These are phyloP conservation scores for Aspergillus sclerotioniger DNA, from an alignment of 495 filamentous ascomycete species.

Conservation along the genomic window DNA sequence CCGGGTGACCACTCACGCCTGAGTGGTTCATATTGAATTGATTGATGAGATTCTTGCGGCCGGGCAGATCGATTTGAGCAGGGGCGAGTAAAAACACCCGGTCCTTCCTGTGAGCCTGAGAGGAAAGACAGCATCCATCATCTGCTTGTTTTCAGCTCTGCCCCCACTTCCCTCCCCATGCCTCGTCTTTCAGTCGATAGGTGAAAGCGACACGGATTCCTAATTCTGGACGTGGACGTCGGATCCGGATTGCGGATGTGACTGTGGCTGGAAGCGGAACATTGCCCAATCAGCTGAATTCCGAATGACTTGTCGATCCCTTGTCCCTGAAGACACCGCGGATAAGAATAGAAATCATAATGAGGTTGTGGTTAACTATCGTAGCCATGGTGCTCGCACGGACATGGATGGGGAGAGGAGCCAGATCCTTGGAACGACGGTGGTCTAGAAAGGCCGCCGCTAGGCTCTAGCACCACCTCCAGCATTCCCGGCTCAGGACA, in stretches of 20 bases:
- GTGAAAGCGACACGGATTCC: background rate
- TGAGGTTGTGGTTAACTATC: constrained; percentile 4
- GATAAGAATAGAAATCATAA: constrained; percentile 9
- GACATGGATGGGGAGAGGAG: constrained; percentile 3
- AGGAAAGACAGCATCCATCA: background rate
- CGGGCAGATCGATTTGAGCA: no score
- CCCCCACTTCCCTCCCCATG: no score
- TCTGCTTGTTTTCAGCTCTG: background rate
- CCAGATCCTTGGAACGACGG: constrained; percentile 33
- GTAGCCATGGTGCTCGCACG: constrained; percentile 13
- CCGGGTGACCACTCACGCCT: constrained; percentile 2
- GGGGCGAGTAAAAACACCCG: background rate
- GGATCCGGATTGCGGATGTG: background rate
- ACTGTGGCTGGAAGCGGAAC: background rate
- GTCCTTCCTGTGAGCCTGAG: background rate
- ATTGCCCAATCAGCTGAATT: constrained; percentile 1
- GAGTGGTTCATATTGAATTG: constrained; percentile 1
- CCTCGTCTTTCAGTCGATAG: background rate
- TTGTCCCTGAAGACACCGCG: constrained; percentile 5
- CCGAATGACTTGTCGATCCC: constrained; percentile 10
- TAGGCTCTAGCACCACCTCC: constrained; percentile 7
- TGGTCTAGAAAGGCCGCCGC: constrained; percentile 32
- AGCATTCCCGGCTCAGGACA: constrained; percentile 8
- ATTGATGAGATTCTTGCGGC: background rate
- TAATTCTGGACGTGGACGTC: background rate